These are phyloP conservation scores for Metschnikowia matae DNA, from an alignment of 805 yeast species.

Conservation along the genomic window DNA sequence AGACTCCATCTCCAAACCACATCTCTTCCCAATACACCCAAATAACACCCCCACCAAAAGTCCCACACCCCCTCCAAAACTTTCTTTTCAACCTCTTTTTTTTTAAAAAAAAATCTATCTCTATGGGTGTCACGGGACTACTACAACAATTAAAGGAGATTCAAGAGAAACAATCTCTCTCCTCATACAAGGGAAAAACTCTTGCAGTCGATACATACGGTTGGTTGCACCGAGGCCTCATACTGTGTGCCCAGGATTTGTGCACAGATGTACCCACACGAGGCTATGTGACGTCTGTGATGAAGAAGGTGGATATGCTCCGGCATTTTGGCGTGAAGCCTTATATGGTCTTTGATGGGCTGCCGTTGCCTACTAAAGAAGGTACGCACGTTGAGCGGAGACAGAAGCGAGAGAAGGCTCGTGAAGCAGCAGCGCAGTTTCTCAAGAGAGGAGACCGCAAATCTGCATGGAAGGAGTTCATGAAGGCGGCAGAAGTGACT, in stretches of 20 bases:
- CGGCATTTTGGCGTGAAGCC: constrained; percentile 68
- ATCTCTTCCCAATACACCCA: neutral
- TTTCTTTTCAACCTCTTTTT: too few species aligned
- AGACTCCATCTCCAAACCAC: neutral
- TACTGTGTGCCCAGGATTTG: constrained; percentile 79
- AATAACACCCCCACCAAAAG: too few species aligned
- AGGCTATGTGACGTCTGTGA: constrained; percentile 66
- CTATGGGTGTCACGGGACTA: constrained; percentile 82
- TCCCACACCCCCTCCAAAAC: too few species aligned
- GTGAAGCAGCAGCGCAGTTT: constrained; percentile 50
- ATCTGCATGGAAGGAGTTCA: constrained; percentile 63
- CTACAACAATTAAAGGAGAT: constrained; percentile 75
- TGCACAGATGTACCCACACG: constrained; percentile 67
- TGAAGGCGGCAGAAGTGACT: constrained; percentile 80
- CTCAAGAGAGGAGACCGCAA: constrained; percentile 50
- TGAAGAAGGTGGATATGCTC: constrained; percentile 64
- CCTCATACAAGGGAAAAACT: constrained; percentile 63
- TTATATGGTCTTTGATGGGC: constrained; percentile 92
- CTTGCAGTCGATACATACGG: constrained; percentile 95
- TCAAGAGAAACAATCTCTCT: constrained; percentile 55
- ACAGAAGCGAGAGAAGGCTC: constrained; percentile 53
- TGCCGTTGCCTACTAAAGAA: constrained; percentile 71
- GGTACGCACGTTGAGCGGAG: constrained; percentile 67
- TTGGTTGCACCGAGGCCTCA: constrained; percentile 89
- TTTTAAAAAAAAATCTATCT: neutral